A percentile compares a stretch with the other conserved stretches of the same genome.
phyloP scores from a whole-genome alignment of 2,329 filamentous ascomycete genomes.

The Cryoendolithus antarcticus region DNA sequence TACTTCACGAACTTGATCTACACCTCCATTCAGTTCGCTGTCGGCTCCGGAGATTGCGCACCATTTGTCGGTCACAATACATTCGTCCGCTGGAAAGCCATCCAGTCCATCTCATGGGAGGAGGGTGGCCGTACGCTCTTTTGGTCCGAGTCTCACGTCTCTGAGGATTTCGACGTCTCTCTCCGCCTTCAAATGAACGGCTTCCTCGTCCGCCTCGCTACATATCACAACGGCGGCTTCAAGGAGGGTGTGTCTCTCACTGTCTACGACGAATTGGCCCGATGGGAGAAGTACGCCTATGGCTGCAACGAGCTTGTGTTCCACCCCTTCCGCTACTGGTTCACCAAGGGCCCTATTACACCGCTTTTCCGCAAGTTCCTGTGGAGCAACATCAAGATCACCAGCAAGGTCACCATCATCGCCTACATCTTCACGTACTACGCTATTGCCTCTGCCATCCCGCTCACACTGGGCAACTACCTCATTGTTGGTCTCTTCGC shows the following conservation, averaged over 20 bases:
- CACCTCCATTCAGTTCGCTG: slow-evolving; percentile 57
- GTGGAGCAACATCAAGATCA: slow-evolving; percentile 47
- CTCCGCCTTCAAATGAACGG: slow-evolving; percentile 58
- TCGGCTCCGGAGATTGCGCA: slow-evolving; percentile 58
- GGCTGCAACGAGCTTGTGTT: slow-evolving; percentile 61
- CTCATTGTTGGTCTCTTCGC: slow-evolving; percentile 61
- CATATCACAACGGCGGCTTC: slow-evolving; percentile 58
- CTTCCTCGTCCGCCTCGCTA: slow-evolving; percentile 55
- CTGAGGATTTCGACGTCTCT: slow-evolving; percentile 67
- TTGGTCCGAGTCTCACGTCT: slow-evolving; percentile 66
- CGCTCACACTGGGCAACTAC: slow-evolving; percentile 58
- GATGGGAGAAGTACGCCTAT: slow-evolving; percentile 65
- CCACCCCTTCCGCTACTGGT: slow-evolving; percentile 52
- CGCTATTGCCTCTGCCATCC: slow-evolving; percentile 54
- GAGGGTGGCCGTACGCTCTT: slow-evolving; percentile 52
- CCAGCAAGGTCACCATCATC: slow-evolving; percentile 59
- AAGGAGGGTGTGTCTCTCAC: slow-evolving; percentile 63
- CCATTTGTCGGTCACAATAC: slow-evolving; percentile 72
- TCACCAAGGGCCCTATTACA: slow-evolving; percentile 51
- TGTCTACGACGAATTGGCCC: slow-evolving; percentile 58
- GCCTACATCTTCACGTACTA: slow-evolving; percentile 63
- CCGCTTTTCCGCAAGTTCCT: slow-evolving; percentile 51
- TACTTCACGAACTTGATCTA: slow-evolving; percentile 74
- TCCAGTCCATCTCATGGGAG: slow-evolving; percentile 47
- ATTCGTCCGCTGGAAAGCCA: slow-evolving; percentile 55